phyloP scores from a whole-genome alignment of 192 early-diverging fungal species.

The Podila horticola region DNA sequence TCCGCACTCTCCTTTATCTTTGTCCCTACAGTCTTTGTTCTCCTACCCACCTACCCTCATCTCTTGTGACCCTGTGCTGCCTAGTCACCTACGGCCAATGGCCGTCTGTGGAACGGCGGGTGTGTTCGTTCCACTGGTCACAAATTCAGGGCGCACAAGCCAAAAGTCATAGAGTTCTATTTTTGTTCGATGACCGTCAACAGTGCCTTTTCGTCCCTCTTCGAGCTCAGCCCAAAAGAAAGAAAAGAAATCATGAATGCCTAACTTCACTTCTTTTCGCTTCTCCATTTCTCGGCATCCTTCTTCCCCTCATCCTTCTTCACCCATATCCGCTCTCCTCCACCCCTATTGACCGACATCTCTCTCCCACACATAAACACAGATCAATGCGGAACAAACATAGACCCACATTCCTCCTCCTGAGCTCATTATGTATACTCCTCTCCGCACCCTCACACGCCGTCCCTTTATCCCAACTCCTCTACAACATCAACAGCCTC shows the following conservation, averaged over 20 bases:
- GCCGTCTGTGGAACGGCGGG: too few relatives aligned
- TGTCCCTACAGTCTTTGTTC: too few relatives aligned
- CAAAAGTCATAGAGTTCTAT: neutral
- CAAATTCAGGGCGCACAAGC: too few relatives aligned
- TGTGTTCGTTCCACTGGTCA: too few relatives aligned
- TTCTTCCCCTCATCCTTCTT: neutral
- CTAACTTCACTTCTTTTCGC: too few relatives aligned
- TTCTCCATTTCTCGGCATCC: neutral
- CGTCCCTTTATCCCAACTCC: neutral
- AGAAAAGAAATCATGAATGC: neutral
- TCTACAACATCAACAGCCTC: neutral
- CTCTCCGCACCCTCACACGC: neutral
- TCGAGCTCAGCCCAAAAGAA: slow-evolving; percentile 1
- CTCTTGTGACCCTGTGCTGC: too few relatives aligned
- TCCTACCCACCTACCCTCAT: too few relatives aligned
- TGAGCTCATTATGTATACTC: neutral
- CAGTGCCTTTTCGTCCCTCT: neutral
- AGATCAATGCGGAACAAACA: neutral
- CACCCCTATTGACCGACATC: neutral
- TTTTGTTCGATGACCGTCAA: neutral
- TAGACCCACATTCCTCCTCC: neutral
- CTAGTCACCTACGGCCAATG: too few relatives aligned
- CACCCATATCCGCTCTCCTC: neutral
- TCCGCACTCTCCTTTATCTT: too few relatives aligned
- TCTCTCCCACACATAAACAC: neutral